Base-by-base conservation (phyloP, 2,329 filamentous ascomycete genomes). In the Raffaelea arxii region DNA sequence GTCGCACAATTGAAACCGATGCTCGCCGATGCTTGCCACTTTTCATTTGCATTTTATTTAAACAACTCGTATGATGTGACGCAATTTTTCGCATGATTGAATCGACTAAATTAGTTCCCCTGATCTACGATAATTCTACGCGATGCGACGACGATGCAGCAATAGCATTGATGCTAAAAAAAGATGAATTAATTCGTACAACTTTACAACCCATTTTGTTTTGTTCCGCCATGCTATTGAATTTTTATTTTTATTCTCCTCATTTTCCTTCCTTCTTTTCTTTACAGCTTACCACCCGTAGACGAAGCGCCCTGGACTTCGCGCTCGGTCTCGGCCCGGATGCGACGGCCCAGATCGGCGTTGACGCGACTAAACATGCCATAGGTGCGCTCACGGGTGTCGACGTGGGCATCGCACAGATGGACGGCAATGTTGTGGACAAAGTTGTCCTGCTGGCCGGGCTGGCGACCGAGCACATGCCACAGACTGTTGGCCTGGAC, bases 401-500 rank as follows among this genome's bases (percentile, higher is more conserved):
- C 71, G 49, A 68, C 64, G 53, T 72, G 65, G 2, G 77, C 78
- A 43, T 62, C 71, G 39, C 63, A 64, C 51, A 84, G 61, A 54
- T 82, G 77, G 3, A 65, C 75, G 3, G 77, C 62, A 18, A 83
- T 67, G 52, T 82, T 84, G 47, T 66, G 59, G 35, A 83, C 62
- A 48, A 80, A 78, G 58, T 78, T 77, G 3, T 77, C 70, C 60
- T 82, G 78, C 58, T 82, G 78, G 3, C 76, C 78, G 3, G 62
- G 53, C 3, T 66, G 66, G 22, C 62, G 63, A 41, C 71, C 72
- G 3, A 72, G 60, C 18, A 72, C 67, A 39, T 68, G 56, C 72
- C 72, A 78, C 14, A 77, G 62, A 4, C 59, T 64, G 43, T 62
- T 63, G 19, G 70, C 63, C 56, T 76, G 72, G 44, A 64, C 69